These are phyloP conservation scores for Cyclotella choctawhatcheeana DNA, from an alignment of 108 stramenopile species.

Conservation along the genomic window DNA sequence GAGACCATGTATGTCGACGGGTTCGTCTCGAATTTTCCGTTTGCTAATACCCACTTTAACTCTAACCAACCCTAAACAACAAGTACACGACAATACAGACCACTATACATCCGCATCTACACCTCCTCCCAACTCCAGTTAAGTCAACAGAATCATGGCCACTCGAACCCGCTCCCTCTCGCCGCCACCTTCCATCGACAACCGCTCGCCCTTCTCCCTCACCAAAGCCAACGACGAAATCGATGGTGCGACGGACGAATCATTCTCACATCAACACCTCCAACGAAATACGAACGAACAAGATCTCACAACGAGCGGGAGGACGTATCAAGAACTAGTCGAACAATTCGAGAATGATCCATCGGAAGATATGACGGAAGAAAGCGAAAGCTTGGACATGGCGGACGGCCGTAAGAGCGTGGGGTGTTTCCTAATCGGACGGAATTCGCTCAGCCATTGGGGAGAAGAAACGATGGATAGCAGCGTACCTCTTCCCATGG, in stretches of 20 bases:
- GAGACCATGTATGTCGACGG: too few relatives aligned
- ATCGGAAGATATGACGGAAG: slow-evolving; percentile 11
- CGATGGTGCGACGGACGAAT: neutral
- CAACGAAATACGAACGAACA: slow-evolving; percentile 3
- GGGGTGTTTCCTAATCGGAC: slow-evolving; percentile 26
- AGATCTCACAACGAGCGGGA: slow-evolving; percentile 29
- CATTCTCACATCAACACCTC: neutral
- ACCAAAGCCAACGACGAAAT: slow-evolving; percentile 13
- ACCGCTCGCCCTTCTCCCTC: slow-evolving; percentile 22
- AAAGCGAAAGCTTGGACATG: slow-evolving; percentile 19
- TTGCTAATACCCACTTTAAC: neutral
- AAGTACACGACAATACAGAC: neutral
- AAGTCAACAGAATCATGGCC: neutral
- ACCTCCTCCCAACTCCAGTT: neutral
- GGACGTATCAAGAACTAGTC: slow-evolving; percentile 50
- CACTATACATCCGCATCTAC: neutral
- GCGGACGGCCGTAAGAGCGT: slow-evolving; percentile 33
- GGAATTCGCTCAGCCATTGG: slow-evolving; percentile 39
- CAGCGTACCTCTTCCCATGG: neutral
- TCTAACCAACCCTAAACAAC: neutral
- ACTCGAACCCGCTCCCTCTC: neutral
- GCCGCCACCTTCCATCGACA: neutral
- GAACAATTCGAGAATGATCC: slow-evolving; percentile 1
- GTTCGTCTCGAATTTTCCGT: too few relatives aligned
- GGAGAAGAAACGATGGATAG: neutral